Conservation (phyloP, 2,329 filamentous ascomycete genomes). For the Colletotrichum chlorophyti region DNA sequence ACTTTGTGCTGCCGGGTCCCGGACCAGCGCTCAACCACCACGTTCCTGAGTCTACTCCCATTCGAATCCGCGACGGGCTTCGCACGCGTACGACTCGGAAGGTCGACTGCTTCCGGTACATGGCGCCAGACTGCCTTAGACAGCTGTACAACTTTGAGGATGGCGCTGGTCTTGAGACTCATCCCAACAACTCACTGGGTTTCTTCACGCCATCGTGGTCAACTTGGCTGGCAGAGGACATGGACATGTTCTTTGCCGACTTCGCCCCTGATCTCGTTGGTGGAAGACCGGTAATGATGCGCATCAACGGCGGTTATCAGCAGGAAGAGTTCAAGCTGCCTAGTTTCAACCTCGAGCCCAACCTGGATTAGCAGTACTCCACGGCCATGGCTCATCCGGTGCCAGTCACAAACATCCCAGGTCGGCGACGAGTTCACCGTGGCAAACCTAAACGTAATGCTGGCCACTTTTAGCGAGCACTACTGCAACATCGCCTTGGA, state of each 20-base stretch:
- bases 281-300: not conserved
- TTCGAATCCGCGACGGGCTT: no score
- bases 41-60: no score
- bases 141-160: no score
- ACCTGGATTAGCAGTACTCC: slow-evolving; percentile 6
- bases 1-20: no score
- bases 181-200: not conserved
- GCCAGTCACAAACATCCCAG: slow-evolving; percentile 7
- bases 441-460: slow-evolving; percentile 13
- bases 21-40: no score
- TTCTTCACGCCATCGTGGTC: not conserved
- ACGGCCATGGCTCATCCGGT: slow-evolving; percentile 1
- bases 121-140: no score
- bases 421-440: no score
- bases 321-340: not conserved
- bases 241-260: not conserved
- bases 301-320: not conserved
- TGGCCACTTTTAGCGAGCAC: not conserved
- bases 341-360: slow-evolving; percentile 7
- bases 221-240: slow-evolving; percentile 2
- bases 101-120: no score
- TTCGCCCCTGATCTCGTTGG: not conserved
- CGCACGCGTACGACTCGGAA: no score
- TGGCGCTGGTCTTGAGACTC: no score
- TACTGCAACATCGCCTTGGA: not conserved